Percentiles rank a stretch among this genome's conserved stretches.
phyloP scores from a whole-genome alignment of 331 rosid species.

The Cydonia oblonga region DNA sequence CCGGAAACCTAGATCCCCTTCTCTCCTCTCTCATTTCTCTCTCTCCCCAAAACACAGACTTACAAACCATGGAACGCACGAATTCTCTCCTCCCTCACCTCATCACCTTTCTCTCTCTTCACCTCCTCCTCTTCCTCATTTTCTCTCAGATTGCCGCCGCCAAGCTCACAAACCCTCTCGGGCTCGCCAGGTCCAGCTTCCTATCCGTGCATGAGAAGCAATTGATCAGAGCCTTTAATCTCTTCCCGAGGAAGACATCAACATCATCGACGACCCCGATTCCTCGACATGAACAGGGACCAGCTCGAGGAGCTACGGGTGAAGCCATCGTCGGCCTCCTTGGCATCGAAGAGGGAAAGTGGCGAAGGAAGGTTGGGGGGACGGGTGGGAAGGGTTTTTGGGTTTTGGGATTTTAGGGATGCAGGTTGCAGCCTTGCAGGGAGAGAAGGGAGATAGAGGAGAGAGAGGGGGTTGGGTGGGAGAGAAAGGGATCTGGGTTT shows the following conservation, averaged over 20 bases:
- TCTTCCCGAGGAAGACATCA: conserved; percentile 49
- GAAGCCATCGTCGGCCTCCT: no score
- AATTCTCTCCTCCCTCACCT: not conserved
- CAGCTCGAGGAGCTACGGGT: no score
- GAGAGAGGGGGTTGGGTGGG: no score
- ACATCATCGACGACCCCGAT: conserved; percentile 24
- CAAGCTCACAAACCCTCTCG: conserved; percentile 3
- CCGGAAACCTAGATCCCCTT: not conserved
- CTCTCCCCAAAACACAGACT: not conserved
- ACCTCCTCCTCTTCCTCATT: not conserved
- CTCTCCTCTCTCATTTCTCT: not conserved
- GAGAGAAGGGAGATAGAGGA: no score
- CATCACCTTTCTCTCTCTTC: not conserved
- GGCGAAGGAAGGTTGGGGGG: no score
- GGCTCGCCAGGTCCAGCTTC: conserved; percentile 22
- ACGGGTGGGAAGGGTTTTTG: no score
- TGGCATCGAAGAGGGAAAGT: no score
- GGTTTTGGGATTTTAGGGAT: no score
- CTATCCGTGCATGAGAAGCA: conserved; percentile 36
- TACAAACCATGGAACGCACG: not conserved
- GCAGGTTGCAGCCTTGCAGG: no score
- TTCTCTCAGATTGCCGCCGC: conserved; percentile 17
- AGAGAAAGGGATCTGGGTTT: no score
- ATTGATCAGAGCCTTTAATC: conserved; percentile 56
- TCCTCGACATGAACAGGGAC: not conserved